Evolutionary conservation across 1,139 yeast species (phyloP).

Genomic region (Pichia sp.): DNA sequence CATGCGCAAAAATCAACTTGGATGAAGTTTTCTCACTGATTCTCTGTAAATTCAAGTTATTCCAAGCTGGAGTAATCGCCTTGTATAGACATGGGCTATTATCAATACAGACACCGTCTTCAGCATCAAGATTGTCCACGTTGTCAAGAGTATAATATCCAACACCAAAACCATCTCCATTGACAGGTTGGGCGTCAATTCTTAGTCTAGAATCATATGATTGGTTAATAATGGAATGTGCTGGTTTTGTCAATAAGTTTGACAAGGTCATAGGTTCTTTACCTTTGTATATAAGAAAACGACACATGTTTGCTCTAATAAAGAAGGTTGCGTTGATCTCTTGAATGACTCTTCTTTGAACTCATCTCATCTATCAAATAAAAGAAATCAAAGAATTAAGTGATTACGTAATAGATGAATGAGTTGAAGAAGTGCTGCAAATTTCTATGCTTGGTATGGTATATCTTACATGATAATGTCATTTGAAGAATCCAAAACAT

Average conservation of each 20-base stretch:
- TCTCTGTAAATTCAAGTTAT: slow-evolving; percentile 80
- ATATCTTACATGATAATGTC: no score
- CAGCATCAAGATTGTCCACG: slow-evolving; percentile 17
- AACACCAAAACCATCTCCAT: slow-evolving; percentile 97
- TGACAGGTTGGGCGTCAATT: slow-evolving; percentile 85
- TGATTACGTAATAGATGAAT: no score
- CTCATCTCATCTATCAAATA: no score
- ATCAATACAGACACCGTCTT: background rate
- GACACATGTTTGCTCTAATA: slow-evolving; percentile 33
- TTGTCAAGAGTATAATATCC: slow-evolving; percentile 73
- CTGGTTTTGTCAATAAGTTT: slow-evolving; percentile 85
- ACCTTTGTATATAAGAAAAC: slow-evolving; percentile 54
- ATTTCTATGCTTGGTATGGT: no score
- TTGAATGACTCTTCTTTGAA: background rate
- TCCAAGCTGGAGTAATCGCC: slow-evolving; percentile 98
- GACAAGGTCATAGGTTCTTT: slow-evolving; percentile 79
- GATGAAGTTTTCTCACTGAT: slow-evolving; percentile 84
- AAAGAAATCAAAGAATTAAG: background rate
- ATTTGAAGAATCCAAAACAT: no score
- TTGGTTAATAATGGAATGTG: slow-evolving; percentile 94
- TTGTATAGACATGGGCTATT: slow-evolving; percentile 77
- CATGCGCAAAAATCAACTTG: slow-evolving; percentile 84
- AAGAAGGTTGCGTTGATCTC: background rate
- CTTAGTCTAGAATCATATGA: slow-evolving; percentile 87
- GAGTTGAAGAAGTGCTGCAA: no score